Conservation (phyloP, 2,329 filamentous ascomycete genomes). For the Ceratocystis harringtonii region DNA sequence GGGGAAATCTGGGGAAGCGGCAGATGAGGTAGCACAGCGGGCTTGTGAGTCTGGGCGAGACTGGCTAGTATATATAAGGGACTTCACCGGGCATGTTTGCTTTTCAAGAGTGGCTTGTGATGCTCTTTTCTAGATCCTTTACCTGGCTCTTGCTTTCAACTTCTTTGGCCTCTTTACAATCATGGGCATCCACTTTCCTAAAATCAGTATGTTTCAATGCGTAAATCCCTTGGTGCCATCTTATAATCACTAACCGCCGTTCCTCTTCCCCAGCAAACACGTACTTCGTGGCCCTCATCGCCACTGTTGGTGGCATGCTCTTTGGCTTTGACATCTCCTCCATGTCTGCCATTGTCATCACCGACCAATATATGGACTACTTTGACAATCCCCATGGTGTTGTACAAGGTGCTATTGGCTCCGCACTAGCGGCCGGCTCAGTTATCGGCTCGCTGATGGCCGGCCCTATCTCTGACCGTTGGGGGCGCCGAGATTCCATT, state of each 20-base stretch:
- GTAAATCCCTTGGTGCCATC: neutral
- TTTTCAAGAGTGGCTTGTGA: neutral
- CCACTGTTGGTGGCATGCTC: constrained; percentile 30
- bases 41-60: neutral
- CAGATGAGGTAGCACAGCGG: neutral
- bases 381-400: constrained; percentile 34
- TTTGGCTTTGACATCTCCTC: constrained; percentile 44
- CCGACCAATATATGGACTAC: constrained; percentile 36
- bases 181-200: constrained; percentile 15
- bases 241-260: neutral
- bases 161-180: neutral
- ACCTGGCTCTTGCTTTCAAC: neutral
- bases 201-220: constrained; percentile 9
- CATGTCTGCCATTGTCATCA: constrained; percentile 42
- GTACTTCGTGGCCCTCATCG: constrained; percentile 25
- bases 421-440: constrained; percentile 37
- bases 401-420: constrained; percentile 37
- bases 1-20: constrained; percentile 4
- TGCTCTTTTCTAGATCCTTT: neutral
- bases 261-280: constrained; percentile 21
- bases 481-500: constrained; percentile 28
- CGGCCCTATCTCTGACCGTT: constrained; percentile 34
- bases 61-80: neutral
- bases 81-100: neutral
- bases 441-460: constrained; percentile 35